Percentiles rank a stretch among this genome's conserved stretches.
Conservation (phyloP, 306 rosid species). For the Rosa persica region DNA sequence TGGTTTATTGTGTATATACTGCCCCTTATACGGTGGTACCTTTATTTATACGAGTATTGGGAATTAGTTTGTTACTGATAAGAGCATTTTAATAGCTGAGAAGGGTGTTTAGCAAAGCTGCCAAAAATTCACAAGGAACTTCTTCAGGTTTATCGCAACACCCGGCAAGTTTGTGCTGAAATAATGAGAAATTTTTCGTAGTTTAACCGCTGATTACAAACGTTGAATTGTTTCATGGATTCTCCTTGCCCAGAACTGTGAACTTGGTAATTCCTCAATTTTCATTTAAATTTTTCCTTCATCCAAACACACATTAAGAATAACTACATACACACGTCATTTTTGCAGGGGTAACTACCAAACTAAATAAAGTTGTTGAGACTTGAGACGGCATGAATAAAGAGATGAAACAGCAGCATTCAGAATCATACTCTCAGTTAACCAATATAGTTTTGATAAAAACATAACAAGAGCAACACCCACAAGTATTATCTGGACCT, state of each 20-base stretch:
- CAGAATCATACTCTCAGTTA: neutral
- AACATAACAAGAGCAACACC: neutral
- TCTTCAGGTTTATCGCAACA: neutral
- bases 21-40: neutral
- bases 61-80: neutral
- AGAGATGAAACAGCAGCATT: neutral
- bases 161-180: neutral
- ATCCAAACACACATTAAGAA: too few species aligned
- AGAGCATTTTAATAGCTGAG: neutral
- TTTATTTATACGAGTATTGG: neutral
- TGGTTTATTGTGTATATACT: conserved; percentile 17
- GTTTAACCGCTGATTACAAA: neutral
- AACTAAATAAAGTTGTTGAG: neutral
- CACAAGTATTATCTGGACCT: neutral
- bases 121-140: neutral
- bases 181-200: neutral
- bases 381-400: neutral
- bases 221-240: too few species aligned
- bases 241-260: too few species aligned
- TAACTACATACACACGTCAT: neutral
- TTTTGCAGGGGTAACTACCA: neutral
- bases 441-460: neutral
- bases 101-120: neutral
- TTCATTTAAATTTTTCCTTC: too few species aligned
- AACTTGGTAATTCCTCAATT: too few species aligned